Conservation (phyloP, 306 rosid genomes). For the Cucurbita moschata region DNA sequence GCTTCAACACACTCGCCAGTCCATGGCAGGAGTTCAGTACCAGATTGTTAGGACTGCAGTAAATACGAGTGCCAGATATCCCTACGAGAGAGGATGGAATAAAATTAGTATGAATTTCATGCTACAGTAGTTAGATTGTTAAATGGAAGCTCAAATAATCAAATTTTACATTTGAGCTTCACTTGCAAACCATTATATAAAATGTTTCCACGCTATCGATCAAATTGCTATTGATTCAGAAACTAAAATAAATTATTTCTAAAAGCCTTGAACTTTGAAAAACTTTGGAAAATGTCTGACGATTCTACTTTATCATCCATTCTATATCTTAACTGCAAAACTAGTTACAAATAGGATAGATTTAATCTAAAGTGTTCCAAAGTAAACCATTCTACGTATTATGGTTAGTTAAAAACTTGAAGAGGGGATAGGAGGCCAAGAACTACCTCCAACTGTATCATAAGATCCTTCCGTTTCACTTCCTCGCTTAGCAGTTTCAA, state of each 20-base stretch:
- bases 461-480: constrained; percentile 29
- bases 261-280: neutral
- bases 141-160: neutral
- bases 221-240: neutral
- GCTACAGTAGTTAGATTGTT: neutral
- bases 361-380: neutral
- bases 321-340: neutral
- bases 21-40: constrained; percentile 23
- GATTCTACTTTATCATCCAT: neutral
- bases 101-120: neutral
- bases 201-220: neutral
- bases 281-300: neutral
- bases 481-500: constrained; percentile 14
- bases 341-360: neutral
- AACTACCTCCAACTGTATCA: constrained; percentile 4
- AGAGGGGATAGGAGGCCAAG: neutral
- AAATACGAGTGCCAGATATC: constrained; percentile 19
- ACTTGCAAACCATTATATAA: neutral
- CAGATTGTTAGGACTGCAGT: constrained; percentile 19
- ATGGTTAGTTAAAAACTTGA: neutral
- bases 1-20: constrained; percentile 8
- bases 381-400: neutral
- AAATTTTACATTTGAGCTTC: neutral
- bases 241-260: neutral
- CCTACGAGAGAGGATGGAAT: constrained; percentile 18